These are phyloP conservation scores for Lipomyces oligophaga DNA, from an alignment of 805 yeast species.

Conservation along the genomic window DNA sequence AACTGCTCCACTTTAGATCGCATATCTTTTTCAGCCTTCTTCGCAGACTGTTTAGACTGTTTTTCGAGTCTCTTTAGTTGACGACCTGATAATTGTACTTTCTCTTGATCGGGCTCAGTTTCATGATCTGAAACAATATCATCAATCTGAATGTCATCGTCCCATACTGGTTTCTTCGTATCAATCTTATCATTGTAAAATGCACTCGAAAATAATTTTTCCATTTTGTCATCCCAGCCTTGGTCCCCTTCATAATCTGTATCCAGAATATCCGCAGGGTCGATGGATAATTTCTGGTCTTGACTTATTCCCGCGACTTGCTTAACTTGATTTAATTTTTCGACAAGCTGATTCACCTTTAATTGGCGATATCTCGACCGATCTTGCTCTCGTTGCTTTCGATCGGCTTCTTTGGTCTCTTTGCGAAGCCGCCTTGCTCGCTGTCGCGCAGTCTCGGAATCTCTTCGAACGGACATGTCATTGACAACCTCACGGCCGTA, in stretches of 20 bases:
- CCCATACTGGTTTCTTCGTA: conserved; percentile 63
- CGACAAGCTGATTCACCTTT: conserved; percentile 73
- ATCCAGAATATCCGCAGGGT: conserved; percentile 63
- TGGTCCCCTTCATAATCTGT: conserved; percentile 78
- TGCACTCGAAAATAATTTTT: conserved; percentile 79
- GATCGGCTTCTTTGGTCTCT: conserved; percentile 50
- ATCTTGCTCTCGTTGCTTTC: conserved; percentile 54
- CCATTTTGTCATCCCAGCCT: conserved; percentile 87
- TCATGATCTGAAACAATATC: conserved; percentile 39
- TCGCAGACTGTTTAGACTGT: conserved; percentile 46
- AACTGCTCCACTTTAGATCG: conserved; percentile 65
- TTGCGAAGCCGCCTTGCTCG: conserved; percentile 71
- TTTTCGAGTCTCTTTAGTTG: conserved; percentile 35
- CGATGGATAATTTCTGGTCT: conserved; percentile 53
- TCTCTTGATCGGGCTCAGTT: conserved; percentile 22
- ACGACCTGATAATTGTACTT: conserved; percentile 27
- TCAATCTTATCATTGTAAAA: conserved; percentile 59
- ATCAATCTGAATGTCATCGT: conserved; percentile 52
- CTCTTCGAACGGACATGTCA: conserved; percentile 87
- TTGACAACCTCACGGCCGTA: conserved; percentile 70
- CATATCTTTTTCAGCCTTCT: too few relatives aligned
- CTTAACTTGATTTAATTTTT: conserved; percentile 60
- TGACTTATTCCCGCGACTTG: conserved; percentile 59
- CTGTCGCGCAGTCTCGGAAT: conserved; percentile 68
- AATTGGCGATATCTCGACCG: conserved; percentile 67